A percentile compares a stretch with the other conserved stretches of the same genome.
Evolutionary conservation across 176 grass and related monocot genomes (phyloP).

Genomic region (Eremochloa ophiuroides): DNA sequence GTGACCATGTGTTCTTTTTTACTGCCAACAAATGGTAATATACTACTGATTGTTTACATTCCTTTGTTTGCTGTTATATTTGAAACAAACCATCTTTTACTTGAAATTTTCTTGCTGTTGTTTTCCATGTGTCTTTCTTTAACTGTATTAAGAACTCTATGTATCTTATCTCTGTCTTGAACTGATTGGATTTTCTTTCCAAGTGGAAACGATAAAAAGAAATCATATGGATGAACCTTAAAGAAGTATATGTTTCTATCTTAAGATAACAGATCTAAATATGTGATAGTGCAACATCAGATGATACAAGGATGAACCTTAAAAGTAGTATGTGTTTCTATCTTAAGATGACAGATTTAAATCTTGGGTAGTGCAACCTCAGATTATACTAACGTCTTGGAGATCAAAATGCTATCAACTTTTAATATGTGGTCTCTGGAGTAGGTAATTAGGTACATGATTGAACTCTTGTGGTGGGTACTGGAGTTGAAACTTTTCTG

Average conservation of each 20-base stretch:
- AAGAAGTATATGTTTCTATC: neutral
- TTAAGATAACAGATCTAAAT: neutral
- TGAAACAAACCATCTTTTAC: neutral
- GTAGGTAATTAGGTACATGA: conserved; percentile 4
- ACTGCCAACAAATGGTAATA: neutral
- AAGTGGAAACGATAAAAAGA: neutral
- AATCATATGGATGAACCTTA: neutral
- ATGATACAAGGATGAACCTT: neutral
- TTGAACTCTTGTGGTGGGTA: neutral
- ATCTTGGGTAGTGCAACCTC: neutral
- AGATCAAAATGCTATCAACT: neutral
- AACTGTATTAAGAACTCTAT: neutral
- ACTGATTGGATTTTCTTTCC: neutral
- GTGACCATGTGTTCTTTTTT: neutral
- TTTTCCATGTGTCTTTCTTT: neutral
- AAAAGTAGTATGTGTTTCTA: neutral
- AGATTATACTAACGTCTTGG: neutral
- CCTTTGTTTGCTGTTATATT: neutral
- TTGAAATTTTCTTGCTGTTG: neutral
- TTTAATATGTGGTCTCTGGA: neutral
- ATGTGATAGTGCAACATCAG: neutral
- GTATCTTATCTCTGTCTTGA: neutral
- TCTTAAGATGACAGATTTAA: neutral
- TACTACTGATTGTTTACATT: neutral
- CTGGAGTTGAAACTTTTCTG: neutral